Conservation (phyloP, 2,329 filamentous ascomycete species). For the Podosphaera leucotricha region DNA sequence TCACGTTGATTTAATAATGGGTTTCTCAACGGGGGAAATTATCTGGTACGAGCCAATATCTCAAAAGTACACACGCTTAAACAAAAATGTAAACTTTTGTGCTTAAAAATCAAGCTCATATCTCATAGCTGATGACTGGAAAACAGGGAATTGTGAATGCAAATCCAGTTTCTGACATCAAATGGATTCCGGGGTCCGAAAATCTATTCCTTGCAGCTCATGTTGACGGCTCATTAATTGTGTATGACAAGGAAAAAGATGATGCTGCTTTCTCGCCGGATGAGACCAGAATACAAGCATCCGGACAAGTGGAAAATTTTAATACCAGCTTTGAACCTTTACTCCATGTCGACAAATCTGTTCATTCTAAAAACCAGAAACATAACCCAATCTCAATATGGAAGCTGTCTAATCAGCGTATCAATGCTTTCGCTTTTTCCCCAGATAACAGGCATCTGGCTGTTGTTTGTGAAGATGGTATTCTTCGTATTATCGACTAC, state of each 20-base stretch:
- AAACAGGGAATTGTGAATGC: conserved; percentile 62
- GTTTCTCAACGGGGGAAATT: conserved; percentile 87
- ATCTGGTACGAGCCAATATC: conserved; percentile 98
- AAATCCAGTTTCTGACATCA: conserved; percentile 65
- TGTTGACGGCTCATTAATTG: conserved; percentile 70
- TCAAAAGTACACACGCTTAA: conserved; percentile 82
- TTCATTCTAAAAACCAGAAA: conserved; percentile 84
- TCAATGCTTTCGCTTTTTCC: conserved; percentile 81
- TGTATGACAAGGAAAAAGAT: conserved; percentile 96
- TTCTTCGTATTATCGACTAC: conserved; percentile 75
- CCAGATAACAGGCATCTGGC: conserved; percentile 73
- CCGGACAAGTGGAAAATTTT: conserved; percentile 12
- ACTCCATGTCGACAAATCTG: conserved; percentile 66
- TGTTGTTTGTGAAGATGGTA: conserved; percentile 77
- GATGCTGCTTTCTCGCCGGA: conserved; percentile 60
- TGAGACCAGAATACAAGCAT: conserved; percentile 21
- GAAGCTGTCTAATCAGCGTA: conserved; percentile 76
- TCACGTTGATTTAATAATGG: conserved; percentile 82
- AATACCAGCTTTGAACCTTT: conserved; percentile 16
- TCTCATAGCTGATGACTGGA: background rate
- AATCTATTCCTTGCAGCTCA: conserved; percentile 81
- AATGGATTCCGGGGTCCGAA: conserved; percentile 86
- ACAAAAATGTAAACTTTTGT: conserved; percentile 54
- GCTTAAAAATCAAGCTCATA: background rate
- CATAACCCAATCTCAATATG: conserved; percentile 77